Evolutionary conservation across 257 asterid genomes (phyloP).

Genomic region (Plantago elongata): DNA sequence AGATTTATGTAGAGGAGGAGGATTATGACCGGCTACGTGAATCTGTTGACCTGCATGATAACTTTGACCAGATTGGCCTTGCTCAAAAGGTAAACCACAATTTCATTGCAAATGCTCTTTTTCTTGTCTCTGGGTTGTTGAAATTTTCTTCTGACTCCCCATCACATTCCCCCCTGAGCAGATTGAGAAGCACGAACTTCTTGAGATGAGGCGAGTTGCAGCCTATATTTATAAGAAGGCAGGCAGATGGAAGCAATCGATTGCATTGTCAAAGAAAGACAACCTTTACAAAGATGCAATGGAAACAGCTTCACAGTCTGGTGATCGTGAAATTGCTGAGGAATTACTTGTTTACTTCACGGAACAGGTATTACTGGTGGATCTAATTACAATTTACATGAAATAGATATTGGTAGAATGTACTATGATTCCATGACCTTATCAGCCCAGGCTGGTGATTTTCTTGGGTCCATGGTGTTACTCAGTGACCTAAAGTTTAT

Average conservation of each 20-base stretch:
- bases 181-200: constrained; percentile 96
- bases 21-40: constrained; percentile 88
- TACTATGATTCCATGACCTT: too few relatives aligned
- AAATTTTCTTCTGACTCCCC: constrained; percentile 10
- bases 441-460: neutral
- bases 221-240: constrained; percentile 95
- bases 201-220: constrained; percentile 98
- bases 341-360: constrained; percentile 89
- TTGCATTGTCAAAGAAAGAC: constrained; percentile 93
- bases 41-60: constrained; percentile 82
- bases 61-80: constrained; percentile 88
- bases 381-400: too few relatives aligned
- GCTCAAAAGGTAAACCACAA: constrained; percentile 65
- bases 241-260: constrained; percentile 94
- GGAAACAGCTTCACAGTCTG: constrained; percentile 98
- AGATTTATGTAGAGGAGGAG: constrained; percentile 90
- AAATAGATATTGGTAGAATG: too few relatives aligned
- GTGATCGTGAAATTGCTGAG: constrained; percentile 96
- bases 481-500: too few relatives aligned
- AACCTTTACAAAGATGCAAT: constrained; percentile 89
- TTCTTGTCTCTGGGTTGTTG: neutral
- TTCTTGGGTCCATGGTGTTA: neutral
- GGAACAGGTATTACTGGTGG: constrained; percentile 50
- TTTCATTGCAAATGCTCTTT: neutral
- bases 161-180: constrained; percentile 24